These are phyloP conservation scores for Didymella arachidicola DNA, from an alignment of 2,329 filamentous ascomycete species.

Conservation along the genomic window DNA sequence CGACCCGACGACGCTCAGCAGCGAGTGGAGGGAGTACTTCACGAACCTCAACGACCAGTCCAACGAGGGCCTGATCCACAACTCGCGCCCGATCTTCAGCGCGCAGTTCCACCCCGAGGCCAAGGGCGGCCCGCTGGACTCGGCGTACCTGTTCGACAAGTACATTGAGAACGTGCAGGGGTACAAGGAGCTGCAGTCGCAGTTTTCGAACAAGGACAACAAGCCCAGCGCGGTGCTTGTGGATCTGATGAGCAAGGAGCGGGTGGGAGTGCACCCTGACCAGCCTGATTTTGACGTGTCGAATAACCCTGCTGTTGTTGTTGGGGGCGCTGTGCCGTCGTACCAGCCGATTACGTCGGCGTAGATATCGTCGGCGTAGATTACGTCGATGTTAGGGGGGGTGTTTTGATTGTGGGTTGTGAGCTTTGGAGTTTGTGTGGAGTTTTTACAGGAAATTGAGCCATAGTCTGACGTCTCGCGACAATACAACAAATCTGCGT, in stretches of 20 bases:
- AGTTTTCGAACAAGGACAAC: constrained; percentile 80
- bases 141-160: constrained; percentile 93
- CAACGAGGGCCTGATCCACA: constrained; percentile 98
- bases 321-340: constrained; percentile 39
- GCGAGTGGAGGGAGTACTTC: constrained; percentile 97
- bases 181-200: constrained; percentile 84
- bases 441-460: too few species aligned
- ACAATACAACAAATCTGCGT: too few species aligned
- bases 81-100: constrained; percentile 93
- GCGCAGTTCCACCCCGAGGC: constrained; percentile 99
- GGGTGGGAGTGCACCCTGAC: constrained; percentile 76
- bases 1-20: constrained; percentile 79
- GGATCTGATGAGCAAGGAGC: constrained; percentile 90
- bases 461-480: too few species aligned
- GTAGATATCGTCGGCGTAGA: too few species aligned
- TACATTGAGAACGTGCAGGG: constrained; percentile 88
- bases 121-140: constrained; percentile 96
- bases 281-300: constrained; percentile 44
- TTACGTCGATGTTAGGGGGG: too few species aligned
- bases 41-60: constrained; percentile 97
- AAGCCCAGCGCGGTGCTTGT: constrained; percentile 86
- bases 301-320: constrained; percentile 38
- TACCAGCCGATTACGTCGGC: constrained; percentile 47
- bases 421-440: too few species aligned
- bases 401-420: not conserved